phyloP scores from a whole-genome alignment of 768 basidiomycete genomes.

The Suillus subaureus region DNA sequence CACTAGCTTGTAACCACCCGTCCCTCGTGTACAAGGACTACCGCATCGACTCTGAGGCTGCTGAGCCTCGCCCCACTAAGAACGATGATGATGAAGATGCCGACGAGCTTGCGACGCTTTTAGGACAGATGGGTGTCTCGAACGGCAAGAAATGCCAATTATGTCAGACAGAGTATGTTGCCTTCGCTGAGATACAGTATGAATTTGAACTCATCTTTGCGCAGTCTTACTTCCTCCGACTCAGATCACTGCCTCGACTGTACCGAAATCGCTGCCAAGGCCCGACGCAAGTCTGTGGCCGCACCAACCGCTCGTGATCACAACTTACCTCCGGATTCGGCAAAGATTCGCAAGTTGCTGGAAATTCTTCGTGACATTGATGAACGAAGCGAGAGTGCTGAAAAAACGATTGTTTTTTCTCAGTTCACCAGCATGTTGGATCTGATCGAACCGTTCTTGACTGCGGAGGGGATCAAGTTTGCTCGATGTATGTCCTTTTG shows the following conservation, averaged over 20 bases:
- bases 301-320: constrained; percentile 25
- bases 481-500: constrained; percentile 74
- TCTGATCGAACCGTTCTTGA: constrained; percentile 83
- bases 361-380: constrained; percentile 70
- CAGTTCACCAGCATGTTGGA: constrained; percentile 91
- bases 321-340: constrained; percentile 65
- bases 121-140: constrained; percentile 68
- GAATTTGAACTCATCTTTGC: constrained; percentile 3
- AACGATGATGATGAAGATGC: constrained; percentile 58
- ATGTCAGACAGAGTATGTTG: constrained; percentile 70
- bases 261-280: constrained; percentile 50
- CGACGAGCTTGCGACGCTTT: constrained; percentile 76
- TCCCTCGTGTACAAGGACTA: constrained; percentile 78
- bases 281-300: constrained; percentile 39
- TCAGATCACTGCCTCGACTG: constrained; percentile 63
- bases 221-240: constrained; percentile 17
- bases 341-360: constrained; percentile 86
- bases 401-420: constrained; percentile 97
- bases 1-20: constrained; percentile 87
- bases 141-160: constrained; percentile 70
- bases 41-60: constrained; percentile 70
- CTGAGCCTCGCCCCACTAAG: constrained; percentile 63
- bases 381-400: constrained; percentile 53
- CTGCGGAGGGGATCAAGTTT: constrained; percentile 63
- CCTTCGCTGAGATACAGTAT: neutral